These are phyloP conservation scores for Fusarium humuli DNA, from an alignment of 2,329 filamentous ascomycete genomes.

Conservation along the genomic window DNA sequence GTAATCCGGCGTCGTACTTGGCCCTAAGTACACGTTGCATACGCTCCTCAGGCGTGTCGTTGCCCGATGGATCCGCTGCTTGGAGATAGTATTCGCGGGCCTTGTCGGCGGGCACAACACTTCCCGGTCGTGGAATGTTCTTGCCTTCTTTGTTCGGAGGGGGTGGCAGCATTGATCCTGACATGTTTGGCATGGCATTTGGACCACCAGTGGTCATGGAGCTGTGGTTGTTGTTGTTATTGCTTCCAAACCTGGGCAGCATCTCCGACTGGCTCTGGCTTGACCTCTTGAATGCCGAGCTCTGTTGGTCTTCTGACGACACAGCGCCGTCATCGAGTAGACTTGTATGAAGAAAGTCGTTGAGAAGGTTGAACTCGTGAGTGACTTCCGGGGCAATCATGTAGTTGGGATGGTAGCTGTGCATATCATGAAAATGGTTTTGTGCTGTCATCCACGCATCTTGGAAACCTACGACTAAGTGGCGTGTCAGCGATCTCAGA, in stretches of 20 bases:
- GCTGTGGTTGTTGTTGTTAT: constrained; percentile 33
- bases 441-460: constrained; percentile 85
- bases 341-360: constrained; percentile 94
- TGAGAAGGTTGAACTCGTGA: constrained; percentile 95
- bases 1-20: constrained; percentile 93
- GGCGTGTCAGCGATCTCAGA: constrained; percentile 45
- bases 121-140: constrained; percentile 70
- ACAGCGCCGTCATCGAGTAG: constrained; percentile 85
- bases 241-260: constrained; percentile 62
- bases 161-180: constrained; percentile 61
- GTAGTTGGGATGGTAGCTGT: constrained; percentile 91
- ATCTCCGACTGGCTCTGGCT: constrained; percentile 61
- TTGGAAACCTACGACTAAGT: constrained; percentile 79
- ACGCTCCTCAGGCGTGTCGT: constrained; percentile 87
- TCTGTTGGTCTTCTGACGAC: constrained; percentile 73
- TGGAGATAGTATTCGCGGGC: constrained; percentile 96
- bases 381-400: constrained; percentile 94
- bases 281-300: constrained; percentile 55
- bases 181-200: constrained; percentile 41
- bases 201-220: constrained; percentile 41
- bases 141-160: constrained; percentile 60
- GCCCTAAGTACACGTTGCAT: constrained; percentile 95
- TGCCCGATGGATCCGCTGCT: constrained; percentile 91
- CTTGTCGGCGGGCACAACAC: constrained; percentile 73
- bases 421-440: constrained; percentile 87